Evolutionary conservation across 2,329 filamentous ascomycete genomes (phyloP).

Genomic region (Hypoxylon sp.): DNA sequence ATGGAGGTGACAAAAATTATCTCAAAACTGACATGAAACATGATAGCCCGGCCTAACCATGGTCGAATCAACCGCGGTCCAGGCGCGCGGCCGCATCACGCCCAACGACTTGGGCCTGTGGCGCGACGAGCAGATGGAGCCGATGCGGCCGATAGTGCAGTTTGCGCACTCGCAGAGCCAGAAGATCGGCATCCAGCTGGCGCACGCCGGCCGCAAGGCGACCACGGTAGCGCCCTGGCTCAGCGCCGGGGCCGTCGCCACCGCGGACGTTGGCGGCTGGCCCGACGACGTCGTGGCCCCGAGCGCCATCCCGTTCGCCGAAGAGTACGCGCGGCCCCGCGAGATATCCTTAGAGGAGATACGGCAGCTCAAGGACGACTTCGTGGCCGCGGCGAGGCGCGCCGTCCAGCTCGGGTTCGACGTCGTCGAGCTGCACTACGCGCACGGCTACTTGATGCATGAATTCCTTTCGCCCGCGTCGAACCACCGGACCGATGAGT

Average conservation of each 20-base stretch:
- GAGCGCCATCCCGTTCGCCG: constrained; percentile 68
- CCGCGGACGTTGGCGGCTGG: constrained; percentile 54
- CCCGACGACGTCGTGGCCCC: constrained; percentile 60
- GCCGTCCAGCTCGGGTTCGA: constrained; percentile 66
- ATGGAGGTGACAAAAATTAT: neutral
- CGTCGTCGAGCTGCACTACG: constrained; percentile 78
- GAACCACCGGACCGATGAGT: constrained; percentile 76
- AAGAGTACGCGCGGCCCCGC: constrained; percentile 65
- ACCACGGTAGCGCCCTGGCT: constrained; percentile 54
- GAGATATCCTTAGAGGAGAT: constrained; percentile 65
- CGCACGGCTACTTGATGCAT: constrained; percentile 82
- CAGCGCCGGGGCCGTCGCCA: constrained; percentile 44
- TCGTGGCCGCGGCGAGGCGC: constrained; percentile 51
- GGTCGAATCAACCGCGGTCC: constrained; percentile 76
- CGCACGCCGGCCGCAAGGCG: constrained; percentile 68
- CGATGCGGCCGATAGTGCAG: constrained; percentile 52
- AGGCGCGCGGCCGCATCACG: constrained; percentile 77
- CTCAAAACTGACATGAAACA: neutral
- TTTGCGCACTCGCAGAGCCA: constrained; percentile 66
- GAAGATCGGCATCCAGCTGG: constrained; percentile 77
- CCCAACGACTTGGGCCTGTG: constrained; percentile 76
- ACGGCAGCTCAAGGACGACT: constrained; percentile 51
- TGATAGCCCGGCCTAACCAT: constrained; percentile 68
- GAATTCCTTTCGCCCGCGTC: constrained; percentile 75
- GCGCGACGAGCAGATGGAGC: constrained; percentile 76